phyloP scores from a whole-genome alignment of 2,329 filamentous ascomycete genomes.

The Cryphonectria japonica region DNA sequence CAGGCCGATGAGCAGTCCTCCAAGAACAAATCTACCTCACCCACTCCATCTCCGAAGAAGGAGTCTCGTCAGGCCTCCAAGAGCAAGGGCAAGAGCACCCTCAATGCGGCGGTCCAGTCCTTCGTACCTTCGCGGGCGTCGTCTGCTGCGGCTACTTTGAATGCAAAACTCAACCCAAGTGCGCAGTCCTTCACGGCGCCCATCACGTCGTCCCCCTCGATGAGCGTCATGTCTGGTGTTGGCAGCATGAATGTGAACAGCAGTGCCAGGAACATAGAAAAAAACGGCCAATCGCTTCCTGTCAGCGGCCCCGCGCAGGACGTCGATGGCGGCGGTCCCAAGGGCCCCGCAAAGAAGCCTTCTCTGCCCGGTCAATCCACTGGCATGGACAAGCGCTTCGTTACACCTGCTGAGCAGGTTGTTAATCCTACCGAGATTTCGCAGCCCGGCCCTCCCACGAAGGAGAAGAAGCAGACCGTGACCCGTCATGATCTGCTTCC shows the following conservation, averaged over 20 bases:
- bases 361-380: constrained; percentile 18
- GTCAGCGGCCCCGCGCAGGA: not conserved
- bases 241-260: not conserved
- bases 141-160: not conserved
- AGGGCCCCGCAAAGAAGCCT: constrained; percentile 20
- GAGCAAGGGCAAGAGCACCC: not conserved
- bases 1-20: not conserved
- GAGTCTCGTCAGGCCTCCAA: constrained; percentile 7
- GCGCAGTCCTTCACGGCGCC: constrained; percentile 4
- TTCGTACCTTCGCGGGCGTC: constrained; percentile 25
- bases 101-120: constrained; percentile 31
- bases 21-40: constrained; percentile 4
- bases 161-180: constrained; percentile 2
- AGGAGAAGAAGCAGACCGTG: constrained; percentile 21
- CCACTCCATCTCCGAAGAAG: constrained; percentile 21
- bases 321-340: not conserved
- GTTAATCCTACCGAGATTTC: constrained; percentile 15
- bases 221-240: not conserved
- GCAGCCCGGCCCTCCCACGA: constrained; percentile 22
- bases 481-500: not conserved
- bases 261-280: not conserved
- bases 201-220: constrained; percentile 6
- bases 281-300: not conserved
- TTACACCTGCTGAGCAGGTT: constrained; percentile 26
- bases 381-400: constrained; percentile 17